Conservation (phyloP, 371 early-diverging fungal species). For the Rhizomucor pusillus region DNA sequence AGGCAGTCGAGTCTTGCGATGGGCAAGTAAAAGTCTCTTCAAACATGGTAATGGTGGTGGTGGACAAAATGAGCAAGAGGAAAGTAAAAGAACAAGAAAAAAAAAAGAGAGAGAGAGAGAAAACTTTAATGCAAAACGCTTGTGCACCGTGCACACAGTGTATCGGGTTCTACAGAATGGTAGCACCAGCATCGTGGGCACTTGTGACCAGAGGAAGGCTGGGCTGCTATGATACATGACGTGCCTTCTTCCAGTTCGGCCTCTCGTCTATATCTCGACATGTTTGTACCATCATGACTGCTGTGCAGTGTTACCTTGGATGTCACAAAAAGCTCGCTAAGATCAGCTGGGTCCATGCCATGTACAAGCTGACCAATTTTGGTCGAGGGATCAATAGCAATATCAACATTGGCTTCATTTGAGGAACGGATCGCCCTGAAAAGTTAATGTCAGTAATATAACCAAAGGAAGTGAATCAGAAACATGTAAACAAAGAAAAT, state of each 20-base stretch:
- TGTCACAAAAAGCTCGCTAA: slow-evolving; percentile 52
- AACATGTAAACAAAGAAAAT: slow-evolving; percentile 1
- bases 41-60: slow-evolving; percentile 10
- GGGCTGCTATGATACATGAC: slow-evolving; percentile 25
- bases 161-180: slow-evolving; percentile 27
- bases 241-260: slow-evolving; percentile 21
- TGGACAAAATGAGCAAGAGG: slow-evolving; percentile 1
- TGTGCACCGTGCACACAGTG: slow-evolving; percentile 41
- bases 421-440: slow-evolving; percentile 52
- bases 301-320: slow-evolving; percentile 41
- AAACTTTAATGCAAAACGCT: slow-evolving; percentile 17
- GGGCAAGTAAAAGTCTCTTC: slow-evolving; percentile 8
- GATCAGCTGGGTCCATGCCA: slow-evolving; percentile 30
- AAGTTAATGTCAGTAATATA: neutral
- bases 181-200: slow-evolving; percentile 60
- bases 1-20: slow-evolving; percentile 15
- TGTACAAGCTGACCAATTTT: slow-evolving; percentile 18
- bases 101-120: slow-evolving; percentile 11
- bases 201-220: slow-evolving; percentile 29
- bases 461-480: too few relatives aligned
- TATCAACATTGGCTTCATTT: slow-evolving; percentile 51
- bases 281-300: neutral
- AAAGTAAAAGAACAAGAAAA: slow-evolving; percentile 7
- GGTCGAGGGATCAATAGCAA: slow-evolving; percentile 24
- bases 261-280: slow-evolving; percentile 19